Base-by-base conservation (phyloP, 1,284 basidiomycete species). In the Ganoderma leucocontextum region DNA sequence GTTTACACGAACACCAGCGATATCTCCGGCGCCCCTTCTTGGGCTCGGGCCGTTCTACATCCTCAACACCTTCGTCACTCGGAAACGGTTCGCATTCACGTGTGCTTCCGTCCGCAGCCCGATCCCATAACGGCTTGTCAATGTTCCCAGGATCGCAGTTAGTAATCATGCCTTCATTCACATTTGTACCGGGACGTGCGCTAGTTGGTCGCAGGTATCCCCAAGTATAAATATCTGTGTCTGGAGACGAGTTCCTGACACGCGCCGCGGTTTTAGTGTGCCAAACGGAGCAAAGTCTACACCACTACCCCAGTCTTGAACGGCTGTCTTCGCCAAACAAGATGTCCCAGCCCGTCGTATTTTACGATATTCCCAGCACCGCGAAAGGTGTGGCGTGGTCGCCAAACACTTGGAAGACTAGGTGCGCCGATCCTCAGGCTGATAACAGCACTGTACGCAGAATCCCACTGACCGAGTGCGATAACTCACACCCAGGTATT, bases 341-440 rank as follows among this genome's bases (percentile, higher is more conserved):
- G 33, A 66, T 66, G 64, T 29, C 59, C 4, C 33, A 60, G 10
- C 55, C 58, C 29, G 77, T 78, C 66, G 66, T 62, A 5, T 33
- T 62, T 12, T 62, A 49, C 60, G 60, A 62, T 29, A 47, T 62
- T 6, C 60, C 42, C 66, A 38, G 68, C 53, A 39, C 12, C n/a
- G 38, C 55, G 22, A 47, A 60, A 55, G n/a, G 38, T 22, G 36
- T 47, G 25, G 62, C 73, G 8, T 72, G 72, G 69, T 72, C 70
- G 13, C 68, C 70, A 1, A 69, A 75, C 47, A 70, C 70, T 4
- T 75, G 72, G 73, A 75, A 71, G 52, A 70, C 72, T 1, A 71
- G 76, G 80, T 77, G 22, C 2, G 68, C 53, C 2, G 47, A 52
- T 52, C 47, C 22, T 52, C 10, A 17, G 4, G 29, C 29, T 29